Percentiles rank a stretch among this genome's conserved stretches.
phyloP scores from a whole-genome alignment of 768 basidiomycete genomes.

The Hygrophoropsis aurantiaca region DNA sequence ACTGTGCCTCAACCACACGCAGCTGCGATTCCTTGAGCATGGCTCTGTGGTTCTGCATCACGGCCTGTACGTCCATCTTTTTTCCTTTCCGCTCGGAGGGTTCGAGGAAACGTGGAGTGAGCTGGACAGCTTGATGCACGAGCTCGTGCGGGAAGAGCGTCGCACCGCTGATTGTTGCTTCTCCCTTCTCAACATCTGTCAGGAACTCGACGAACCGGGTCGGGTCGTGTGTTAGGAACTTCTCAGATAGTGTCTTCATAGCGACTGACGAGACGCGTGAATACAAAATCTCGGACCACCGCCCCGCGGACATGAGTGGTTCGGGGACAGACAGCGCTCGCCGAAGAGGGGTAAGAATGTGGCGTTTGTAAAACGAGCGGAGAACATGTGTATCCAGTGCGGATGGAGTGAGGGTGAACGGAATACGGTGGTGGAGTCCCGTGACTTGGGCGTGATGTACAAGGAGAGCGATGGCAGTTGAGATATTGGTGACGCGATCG shows the following conservation, averaged over 20 bases:
- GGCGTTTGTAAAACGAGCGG: slow-evolving; percentile 58
- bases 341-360: slow-evolving; percentile 60
- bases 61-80: slow-evolving; percentile 12
- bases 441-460: slow-evolving; percentile 40
- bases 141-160: slow-evolving; percentile 67
- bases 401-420: slow-evolving; percentile 19
- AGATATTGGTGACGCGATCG: slow-evolving; percentile 62
- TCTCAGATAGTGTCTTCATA: slow-evolving; percentile 57
- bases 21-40: slow-evolving; percentile 33
- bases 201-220: slow-evolving; percentile 61
- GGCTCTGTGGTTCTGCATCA: slow-evolving; percentile 25
- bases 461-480: slow-evolving; percentile 59
- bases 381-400: slow-evolving; percentile 40
- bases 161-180: slow-evolving; percentile 60
- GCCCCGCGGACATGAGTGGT: slow-evolving; percentile 58
- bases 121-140: slow-evolving; percentile 37
- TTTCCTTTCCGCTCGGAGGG: slow-evolving; percentile 3
- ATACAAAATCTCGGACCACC: slow-evolving; percentile 60
- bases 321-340: slow-evolving; percentile 48
- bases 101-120: not conserved
- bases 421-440: slow-evolving; percentile 8
- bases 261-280: slow-evolving; percentile 57
- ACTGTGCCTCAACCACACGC: slow-evolving; percentile 62
- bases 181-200: slow-evolving; percentile 52
- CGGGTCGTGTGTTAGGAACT: slow-evolving; percentile 59